These are phyloP conservation scores for Neocucurbitaria cava DNA, from an alignment of 2,329 filamentous ascomycete species.

Conservation along the genomic window DNA sequence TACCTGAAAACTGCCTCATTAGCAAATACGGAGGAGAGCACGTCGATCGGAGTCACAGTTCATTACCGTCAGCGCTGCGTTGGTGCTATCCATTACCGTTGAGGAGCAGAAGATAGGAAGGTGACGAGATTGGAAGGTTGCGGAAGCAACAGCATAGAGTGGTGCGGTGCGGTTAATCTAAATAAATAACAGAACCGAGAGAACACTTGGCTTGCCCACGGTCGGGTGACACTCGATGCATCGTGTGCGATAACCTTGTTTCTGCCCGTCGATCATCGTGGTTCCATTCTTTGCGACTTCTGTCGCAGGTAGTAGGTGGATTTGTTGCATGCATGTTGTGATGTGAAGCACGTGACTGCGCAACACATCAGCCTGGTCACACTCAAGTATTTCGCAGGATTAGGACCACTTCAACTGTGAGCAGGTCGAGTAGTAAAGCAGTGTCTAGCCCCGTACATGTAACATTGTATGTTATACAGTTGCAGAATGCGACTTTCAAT, in stretches of 20 bases:
- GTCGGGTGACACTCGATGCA: conserved; percentile 10
- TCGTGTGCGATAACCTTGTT: not conserved
- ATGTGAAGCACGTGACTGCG: not conserved
- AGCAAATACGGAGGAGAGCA: not conserved
- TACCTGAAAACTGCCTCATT: not conserved
- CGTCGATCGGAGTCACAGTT: conserved; percentile 1
- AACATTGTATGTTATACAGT: not conserved
- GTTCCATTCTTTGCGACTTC: not conserved
- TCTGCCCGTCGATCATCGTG: conserved; percentile 3
- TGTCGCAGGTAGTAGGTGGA: not conserved
- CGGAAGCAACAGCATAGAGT: conserved; percentile 16
- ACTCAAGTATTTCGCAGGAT: too few relatives aligned
- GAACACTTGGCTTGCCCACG: conserved; percentile 3
- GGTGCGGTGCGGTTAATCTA: conserved; percentile 19
- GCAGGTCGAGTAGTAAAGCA: not conserved
- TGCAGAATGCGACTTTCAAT: not conserved
- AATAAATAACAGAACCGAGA: conserved; percentile 14
- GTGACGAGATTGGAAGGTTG: conserved; percentile 1
- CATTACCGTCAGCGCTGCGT: not conserved
- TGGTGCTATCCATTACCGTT: not conserved
- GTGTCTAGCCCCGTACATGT: not conserved
- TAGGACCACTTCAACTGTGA: not conserved
- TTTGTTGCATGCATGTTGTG: not conserved
- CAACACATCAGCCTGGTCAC: not conserved
- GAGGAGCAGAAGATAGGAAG: not conserved